Evolutionary conservation across 2,329 filamentous ascomycete genomes (phyloP), one percentile per base, ranked within the genome.

Genomic region (Myriosclerotinia scirpicola): DNA sequence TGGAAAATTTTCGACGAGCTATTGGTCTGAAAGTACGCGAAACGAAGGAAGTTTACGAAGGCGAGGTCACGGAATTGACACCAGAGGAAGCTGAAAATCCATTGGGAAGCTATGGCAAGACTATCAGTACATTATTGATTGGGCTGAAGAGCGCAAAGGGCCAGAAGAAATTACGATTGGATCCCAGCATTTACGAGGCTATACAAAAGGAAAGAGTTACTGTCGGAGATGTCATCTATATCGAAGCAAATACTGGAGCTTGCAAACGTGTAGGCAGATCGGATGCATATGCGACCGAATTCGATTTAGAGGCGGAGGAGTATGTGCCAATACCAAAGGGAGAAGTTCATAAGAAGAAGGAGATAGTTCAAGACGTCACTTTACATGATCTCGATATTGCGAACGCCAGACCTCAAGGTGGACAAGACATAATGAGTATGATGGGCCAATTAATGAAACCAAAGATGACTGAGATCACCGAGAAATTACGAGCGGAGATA

Each of bases 381-480:
- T 85, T 99, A 71, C 95, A 99, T 79, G 95, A 99, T 77, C 83
- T 99, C 66, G 95, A 99, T 76, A 90, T 98, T 70, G 95, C 95
- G 71, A 99, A 99, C 76, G 91, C 95, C 17, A 85, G 94, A 75
- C 95, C 95, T 5, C 93, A 98, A 81, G 95, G 95, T 64, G 95
- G 95, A 54, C 95, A 99, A 83, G 95, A 99, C 79, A 96, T 99
- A 72, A 98, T 99, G 93, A 97, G 93, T 82, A 98, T 99, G 95
- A 98, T 99, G 94, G 95, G 95, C 75, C 95, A 99, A 80, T 82
- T 99, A 76, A 97, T 98, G 93, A 98, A 98, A 85, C 95, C 95
- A 69, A 96, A 96, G 83, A 97, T 97, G 88, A 99, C 95, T 7
- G 95, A 99, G 79, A 98, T 99, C 76, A 99, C 95, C 40, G 95